These are phyloP conservation scores for Candida pseudofarinosa DNA, from an alignment of 805 yeast species.

Conservation along the genomic window DNA sequence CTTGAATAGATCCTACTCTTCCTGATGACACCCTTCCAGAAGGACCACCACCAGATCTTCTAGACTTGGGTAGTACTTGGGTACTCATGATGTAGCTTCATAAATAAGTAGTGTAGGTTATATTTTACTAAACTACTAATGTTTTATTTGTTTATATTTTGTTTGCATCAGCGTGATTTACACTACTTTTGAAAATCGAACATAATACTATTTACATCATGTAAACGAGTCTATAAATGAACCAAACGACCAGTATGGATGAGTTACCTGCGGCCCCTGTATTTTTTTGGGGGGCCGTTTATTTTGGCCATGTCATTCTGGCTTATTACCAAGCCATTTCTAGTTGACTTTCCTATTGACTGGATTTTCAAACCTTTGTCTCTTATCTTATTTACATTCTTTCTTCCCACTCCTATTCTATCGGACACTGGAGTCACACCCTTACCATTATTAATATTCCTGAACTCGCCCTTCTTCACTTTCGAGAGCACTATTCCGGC, in stretches of 20 bases:
- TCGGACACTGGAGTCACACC: slow-evolving; percentile 50
- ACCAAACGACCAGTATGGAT: neutral
- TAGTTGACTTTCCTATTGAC: slow-evolving; percentile 70
- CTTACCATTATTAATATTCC: slow-evolving; percentile 52
- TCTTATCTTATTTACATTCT: slow-evolving; percentile 42
- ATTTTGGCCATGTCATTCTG: slow-evolving; percentile 58
- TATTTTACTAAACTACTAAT: neutral
- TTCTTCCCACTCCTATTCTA: slow-evolving; percentile 46
- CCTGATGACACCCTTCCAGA: neutral
- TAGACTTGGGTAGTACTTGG: slow-evolving; percentile 23
- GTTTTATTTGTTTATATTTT: neutral
- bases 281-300: slow-evolving; percentile 9
- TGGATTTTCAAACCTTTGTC: slow-evolving; percentile 78
- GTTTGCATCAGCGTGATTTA: neutral
- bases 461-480: slow-evolving; percentile 60
- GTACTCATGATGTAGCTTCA: slow-evolving; percentile 6
- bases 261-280: slow-evolving; percentile 5
- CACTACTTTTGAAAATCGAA: neutral
- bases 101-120: neutral
- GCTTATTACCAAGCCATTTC: slow-evolving; percentile 73
- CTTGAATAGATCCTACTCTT: slow-evolving; percentile 18
- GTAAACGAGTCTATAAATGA: neutral
- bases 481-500: slow-evolving; percentile 87
- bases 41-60: slow-evolving; percentile 6
- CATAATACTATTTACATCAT: neutral